Evolutionary conservation across 2,329 filamentous ascomycete species (phyloP).

Genomic region (Cladosporium sp.): DNA sequence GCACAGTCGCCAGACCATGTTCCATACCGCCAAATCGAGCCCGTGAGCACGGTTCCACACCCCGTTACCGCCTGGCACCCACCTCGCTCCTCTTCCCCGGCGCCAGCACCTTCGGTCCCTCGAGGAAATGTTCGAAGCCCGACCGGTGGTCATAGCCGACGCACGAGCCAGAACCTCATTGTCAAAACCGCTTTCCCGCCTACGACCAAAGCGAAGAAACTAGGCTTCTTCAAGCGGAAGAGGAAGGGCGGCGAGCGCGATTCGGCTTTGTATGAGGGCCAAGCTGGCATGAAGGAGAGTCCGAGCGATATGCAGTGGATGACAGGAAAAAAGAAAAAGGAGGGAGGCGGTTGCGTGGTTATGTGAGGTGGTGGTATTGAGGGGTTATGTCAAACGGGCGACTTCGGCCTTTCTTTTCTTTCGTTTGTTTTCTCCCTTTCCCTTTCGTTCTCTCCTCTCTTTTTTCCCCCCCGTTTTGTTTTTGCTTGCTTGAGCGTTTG

Average conservation of each 20-base stretch:
- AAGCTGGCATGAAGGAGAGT: background rate
- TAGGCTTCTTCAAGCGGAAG: conserved; percentile 32
- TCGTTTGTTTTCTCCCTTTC: background rate
- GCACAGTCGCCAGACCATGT: conserved; percentile 32
- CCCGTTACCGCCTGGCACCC: conserved; percentile 41
- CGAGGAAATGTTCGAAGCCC: background rate
- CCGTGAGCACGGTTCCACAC: conserved; percentile 34
- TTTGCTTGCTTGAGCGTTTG: background rate
- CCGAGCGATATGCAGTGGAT: background rate
- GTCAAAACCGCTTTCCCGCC: conserved; percentile 28
- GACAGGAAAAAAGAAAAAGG: conserved; percentile 15
- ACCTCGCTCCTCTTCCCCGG: conserved; percentile 28
- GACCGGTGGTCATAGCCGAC: conserved; percentile 1
- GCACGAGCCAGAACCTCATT: conserved; percentile 14
- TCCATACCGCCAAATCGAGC: conserved; percentile 28
- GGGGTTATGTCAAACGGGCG: background rate
- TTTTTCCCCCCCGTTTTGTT: background rate
- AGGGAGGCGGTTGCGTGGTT: conserved; percentile 4
- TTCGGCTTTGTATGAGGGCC: background rate
- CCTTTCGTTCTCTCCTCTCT: background rate
- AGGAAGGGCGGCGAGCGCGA: background rate
- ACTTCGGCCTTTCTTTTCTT: background rate
- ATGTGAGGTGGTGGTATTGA: background rate
- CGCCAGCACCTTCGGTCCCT: conserved; percentile 3
- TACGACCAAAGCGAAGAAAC: conserved; percentile 32